These are phyloP conservation scores for Rhodocollybia butyracea DNA, from an alignment of 768 basidiomycete species.

Conservation along the genomic window DNA sequence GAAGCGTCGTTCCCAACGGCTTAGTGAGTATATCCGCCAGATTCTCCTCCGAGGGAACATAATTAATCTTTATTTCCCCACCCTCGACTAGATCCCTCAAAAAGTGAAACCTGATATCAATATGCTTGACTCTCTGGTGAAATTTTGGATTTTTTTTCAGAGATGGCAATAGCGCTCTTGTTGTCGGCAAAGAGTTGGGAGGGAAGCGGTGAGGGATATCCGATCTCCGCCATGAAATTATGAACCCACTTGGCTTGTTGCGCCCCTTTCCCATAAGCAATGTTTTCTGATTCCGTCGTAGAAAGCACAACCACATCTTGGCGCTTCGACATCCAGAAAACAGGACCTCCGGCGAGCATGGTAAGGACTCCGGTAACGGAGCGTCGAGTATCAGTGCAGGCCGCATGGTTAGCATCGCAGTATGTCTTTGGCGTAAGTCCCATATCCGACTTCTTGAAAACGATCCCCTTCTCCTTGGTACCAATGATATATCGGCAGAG, in stretches of 20 bases:
- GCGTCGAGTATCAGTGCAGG: not conserved
- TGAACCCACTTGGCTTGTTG: slow-evolving; percentile 1
- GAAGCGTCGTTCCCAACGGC: too few relatives aligned
- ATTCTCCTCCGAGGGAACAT: slow-evolving; percentile 12
- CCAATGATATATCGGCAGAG: too few relatives aligned
- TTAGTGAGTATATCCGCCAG: too few relatives aligned
- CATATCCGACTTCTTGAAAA: not conserved
- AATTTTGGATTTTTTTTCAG: too few relatives aligned
- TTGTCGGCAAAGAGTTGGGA: slow-evolving; percentile 21
- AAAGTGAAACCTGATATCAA: slow-evolving; percentile 29
- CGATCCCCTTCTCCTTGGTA: too few relatives aligned
- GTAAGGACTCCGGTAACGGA: not conserved
- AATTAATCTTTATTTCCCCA: not conserved
- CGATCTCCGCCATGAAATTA: not conserved
- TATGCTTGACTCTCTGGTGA: too few relatives aligned
- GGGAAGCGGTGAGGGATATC: not conserved
- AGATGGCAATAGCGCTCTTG: slow-evolving; percentile 15
- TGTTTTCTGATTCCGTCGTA: too few relatives aligned
- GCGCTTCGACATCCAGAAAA: not conserved
- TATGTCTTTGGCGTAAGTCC: not conserved
- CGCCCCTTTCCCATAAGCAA: too few relatives aligned
- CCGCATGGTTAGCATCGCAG: not conserved
- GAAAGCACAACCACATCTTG: slow-evolving; percentile 1
- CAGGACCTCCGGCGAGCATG: not conserved
- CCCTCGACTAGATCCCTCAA: slow-evolving; percentile 21